Percentiles rank a stretch among this genome's conserved stretches.
Evolutionary conservation across 192 early-diverging fungal genomes (phyloP).

Genomic region (Paraglomus brasilianum): DNA sequence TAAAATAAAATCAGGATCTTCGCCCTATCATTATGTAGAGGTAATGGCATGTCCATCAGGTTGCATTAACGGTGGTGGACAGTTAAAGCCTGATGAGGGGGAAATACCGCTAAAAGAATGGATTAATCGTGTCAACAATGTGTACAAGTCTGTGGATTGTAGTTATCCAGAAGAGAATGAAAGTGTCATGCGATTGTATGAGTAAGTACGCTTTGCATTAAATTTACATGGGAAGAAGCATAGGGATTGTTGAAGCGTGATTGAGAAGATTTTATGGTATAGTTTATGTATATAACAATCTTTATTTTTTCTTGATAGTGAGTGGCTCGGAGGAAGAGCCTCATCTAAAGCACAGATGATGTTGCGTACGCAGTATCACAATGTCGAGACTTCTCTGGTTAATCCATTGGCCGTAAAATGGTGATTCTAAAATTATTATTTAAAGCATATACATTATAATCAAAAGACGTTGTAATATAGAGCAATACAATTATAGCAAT

Average conservation of each 20-base stretch:
- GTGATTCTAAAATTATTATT: constrained; percentile 40
- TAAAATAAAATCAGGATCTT: constrained; percentile 82
- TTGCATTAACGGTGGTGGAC: constrained; percentile 98
- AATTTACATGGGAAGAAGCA: too few relatives aligned
- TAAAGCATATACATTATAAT: too few relatives aligned
- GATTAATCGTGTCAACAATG: constrained; percentile 65
- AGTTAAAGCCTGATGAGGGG: constrained; percentile 60
- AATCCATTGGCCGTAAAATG: constrained; percentile 84
- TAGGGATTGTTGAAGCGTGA: neutral
- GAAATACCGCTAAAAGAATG: constrained; percentile 68
- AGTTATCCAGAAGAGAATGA: constrained; percentile 69
- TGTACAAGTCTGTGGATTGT: constrained; percentile 56
- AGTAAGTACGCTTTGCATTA: constrained; percentile 32
- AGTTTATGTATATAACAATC: neutral
- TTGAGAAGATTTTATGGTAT: neutral
- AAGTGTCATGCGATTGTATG: constrained; percentile 60
- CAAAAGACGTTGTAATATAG: too few relatives aligned
- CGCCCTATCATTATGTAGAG: constrained; percentile 87
- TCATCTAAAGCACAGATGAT: constrained; percentile 57
- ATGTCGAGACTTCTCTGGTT: constrained; percentile 66
- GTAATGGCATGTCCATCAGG: constrained; percentile 97
- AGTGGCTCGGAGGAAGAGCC: constrained; percentile 79
- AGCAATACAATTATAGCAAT: too few relatives aligned
- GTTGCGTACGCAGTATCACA: constrained; percentile 86
- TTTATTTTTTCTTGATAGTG: constrained; percentile 39